Evolutionary conservation across 176 grass and related monocot species (phyloP), one percentile per base, ranked within the genome.

Genomic region (Aegilops bicornis): DNA sequence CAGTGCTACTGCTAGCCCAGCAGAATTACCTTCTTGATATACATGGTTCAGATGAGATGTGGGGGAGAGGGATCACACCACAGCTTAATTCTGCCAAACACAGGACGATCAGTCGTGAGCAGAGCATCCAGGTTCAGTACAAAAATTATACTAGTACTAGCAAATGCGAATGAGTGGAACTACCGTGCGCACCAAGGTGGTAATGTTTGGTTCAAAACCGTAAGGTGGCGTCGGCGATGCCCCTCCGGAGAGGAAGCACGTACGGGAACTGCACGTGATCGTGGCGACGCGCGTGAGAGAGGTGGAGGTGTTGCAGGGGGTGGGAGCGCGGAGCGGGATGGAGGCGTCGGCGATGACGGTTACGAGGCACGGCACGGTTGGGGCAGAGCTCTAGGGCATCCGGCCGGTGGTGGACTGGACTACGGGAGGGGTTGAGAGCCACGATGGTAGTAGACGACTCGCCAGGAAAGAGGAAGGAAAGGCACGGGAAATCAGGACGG

Each of bases 11-110:
- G 27, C 27, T 27, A 27, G 42, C 3, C 43, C 2, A 64, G 59
- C 15, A 82, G 7, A 77, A 23, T 31, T 88, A 92, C 95, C 90
- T 93, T 94, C 87, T 97, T 97, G 61, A 97, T 97, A 80, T 94
- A 87, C 95, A 97, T 97, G 40, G 30, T 52, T n/a, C 0, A 84
- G 67, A 20, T 14, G 7, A 0, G 42, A 10, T 27, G 27, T 27
- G 27, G 27, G 27, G 27, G 14, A 6, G 16, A 40, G 62, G 60
- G 81, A 73, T 87, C 78, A 92, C 16, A 0, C 20, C 19, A 86
- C 63, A 43, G 69, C 61, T 22, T 77, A 70, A 61, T 66, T 48
- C 80, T 83, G 64, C 71, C 56, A 47, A 69, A 22, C 0, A 10
- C 3, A 60, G 13, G 0, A 31, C 23, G n/a, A 10, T 39, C 36